phyloP scores from a whole-genome alignment of 176 grass and related monocot genomes.

The Poa pratensis region DNA sequence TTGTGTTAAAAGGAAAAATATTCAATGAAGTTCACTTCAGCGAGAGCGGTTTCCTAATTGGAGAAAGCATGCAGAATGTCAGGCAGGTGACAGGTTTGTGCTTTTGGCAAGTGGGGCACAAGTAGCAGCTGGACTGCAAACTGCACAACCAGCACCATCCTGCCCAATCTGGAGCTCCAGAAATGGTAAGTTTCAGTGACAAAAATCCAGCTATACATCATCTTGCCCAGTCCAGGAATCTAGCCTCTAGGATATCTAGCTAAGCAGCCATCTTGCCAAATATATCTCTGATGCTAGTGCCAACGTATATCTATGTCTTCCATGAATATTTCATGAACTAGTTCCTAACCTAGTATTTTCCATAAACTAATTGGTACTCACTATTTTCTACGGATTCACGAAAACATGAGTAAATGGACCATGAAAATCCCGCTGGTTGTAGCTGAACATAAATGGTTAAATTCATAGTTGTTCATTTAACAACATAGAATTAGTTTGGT shows the following conservation, averaged over 20 bases:
- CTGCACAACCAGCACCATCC: neutral
- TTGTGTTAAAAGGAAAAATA: neutral
- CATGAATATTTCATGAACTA: neutral
- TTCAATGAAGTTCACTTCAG: neutral
- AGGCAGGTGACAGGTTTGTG: neutral
- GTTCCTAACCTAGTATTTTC: neutral
- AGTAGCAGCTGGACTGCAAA: neutral
- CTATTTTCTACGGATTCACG: neutral
- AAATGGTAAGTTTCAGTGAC: neutral
- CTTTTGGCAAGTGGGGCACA: neutral
- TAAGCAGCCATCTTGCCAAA: neutral
- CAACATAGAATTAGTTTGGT: neutral
- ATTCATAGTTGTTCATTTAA: neutral
- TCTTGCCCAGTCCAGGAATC: constrained; percentile 15
- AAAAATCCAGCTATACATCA: neutral
- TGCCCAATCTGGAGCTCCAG: constrained; percentile 19
- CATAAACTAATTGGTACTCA: neutral
- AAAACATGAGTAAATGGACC: neutral
- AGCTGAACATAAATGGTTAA: neutral
- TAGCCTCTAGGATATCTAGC: neutral
- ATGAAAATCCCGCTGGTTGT: neutral
- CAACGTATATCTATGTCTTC: neutral
- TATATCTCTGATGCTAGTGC: neutral
- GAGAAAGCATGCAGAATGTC: constrained; percentile 2
- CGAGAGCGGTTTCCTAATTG: neutral